phyloP scores from a whole-genome alignment of 2,329 filamentous ascomycete species.

The Diaporthe sp. region DNA sequence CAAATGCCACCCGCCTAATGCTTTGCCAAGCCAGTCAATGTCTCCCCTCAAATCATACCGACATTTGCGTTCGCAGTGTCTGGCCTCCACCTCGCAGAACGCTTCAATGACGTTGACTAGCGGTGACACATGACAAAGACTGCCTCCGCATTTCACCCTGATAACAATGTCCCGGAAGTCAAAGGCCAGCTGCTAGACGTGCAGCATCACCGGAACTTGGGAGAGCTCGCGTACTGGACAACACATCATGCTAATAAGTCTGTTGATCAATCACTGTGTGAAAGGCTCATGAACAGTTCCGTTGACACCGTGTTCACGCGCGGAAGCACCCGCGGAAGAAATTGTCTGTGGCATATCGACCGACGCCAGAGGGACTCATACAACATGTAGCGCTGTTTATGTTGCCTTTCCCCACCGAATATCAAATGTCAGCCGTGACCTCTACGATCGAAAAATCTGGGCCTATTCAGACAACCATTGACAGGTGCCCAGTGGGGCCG shows the following conservation, averaged over 20 bases:
- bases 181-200: background rate
- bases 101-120: background rate
- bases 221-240: background rate
- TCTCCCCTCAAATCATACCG: background rate
- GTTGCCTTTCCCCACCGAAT: background rate
- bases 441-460: background rate
- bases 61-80: constrained; percentile 21
- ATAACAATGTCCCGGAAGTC: background rate
- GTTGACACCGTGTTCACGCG: background rate
- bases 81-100: background rate
- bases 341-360: background rate
- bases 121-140: background rate
- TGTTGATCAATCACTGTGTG: background rate
- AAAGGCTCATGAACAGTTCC: background rate
- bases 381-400: background rate
- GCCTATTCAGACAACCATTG: background rate
- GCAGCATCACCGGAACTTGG: too few relatives aligned
- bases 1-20: too few relatives aligned
- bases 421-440: too few relatives aligned
- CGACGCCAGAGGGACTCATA: background rate
- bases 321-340: background rate
- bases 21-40: background rate
- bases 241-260: background rate
- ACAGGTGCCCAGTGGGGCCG: background rate
- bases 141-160: background rate